Conservation (phyloP, 805 yeast species). For the Kazachstania taianensis region DNA sequence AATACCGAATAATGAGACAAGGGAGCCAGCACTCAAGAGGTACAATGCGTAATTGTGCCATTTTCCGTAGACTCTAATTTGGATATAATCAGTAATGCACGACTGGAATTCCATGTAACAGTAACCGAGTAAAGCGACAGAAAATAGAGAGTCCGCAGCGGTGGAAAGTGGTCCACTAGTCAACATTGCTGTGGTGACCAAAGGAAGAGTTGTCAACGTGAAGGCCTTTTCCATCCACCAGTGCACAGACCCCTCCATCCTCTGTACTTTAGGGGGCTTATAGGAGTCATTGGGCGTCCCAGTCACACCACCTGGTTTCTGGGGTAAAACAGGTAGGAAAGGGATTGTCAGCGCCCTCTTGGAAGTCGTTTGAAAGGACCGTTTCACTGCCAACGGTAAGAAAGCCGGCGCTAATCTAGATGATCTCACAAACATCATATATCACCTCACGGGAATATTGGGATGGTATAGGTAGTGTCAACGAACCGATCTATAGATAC, state of each 20-base stretch:
- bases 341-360: constrained; percentile 32
- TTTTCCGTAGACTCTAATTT: constrained; percentile 71
- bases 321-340: constrained; percentile 53
- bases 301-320: constrained; percentile 81
- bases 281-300: constrained; percentile 94
- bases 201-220: constrained; percentile 64
- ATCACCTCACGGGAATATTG: too few relatives aligned
- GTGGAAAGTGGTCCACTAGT: constrained; percentile 59
- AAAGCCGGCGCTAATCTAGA: too few relatives aligned
- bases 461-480: too few relatives aligned
- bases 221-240: constrained; percentile 84
- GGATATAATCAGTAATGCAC: constrained; percentile 92
- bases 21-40: constrained; percentile 62
- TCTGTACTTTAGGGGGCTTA: constrained; percentile 50
- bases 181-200: constrained; percentile 64
- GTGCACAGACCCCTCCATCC: constrained; percentile 75
- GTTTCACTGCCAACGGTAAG: too few relatives aligned
- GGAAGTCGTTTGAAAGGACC: constrained; percentile 3
- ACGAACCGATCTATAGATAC: too few relatives aligned
- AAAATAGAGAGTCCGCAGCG: constrained; percentile 59
- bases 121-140: constrained; percentile 61
- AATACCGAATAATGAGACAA: constrained; percentile 64
- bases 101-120: constrained; percentile 79
- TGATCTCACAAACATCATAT: too few relatives aligned
- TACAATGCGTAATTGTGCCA: constrained; percentile 62